A percentile compares a stretch with the other conserved stretches of the same genome.
Conservation (phyloP, 2,329 filamentous ascomycete species). For the Alternaria panax region DNA sequence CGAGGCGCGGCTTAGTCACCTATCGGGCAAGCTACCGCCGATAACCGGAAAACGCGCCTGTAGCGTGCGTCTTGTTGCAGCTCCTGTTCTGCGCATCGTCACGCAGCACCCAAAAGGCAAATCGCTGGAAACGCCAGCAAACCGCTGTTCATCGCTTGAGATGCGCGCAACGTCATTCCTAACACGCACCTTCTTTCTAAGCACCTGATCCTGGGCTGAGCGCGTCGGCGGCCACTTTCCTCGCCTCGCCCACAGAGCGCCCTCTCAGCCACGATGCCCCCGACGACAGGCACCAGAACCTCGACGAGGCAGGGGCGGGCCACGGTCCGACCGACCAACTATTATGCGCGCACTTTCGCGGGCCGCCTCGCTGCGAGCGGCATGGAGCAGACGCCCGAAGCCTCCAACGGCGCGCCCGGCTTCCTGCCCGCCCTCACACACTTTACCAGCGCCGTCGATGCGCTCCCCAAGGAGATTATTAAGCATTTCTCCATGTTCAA, state of each 20-base stretch:
- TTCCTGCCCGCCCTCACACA: conserved; percentile 73
- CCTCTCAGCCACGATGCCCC: conserved; percentile 43
- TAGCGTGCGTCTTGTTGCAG: conserved; percentile 11
- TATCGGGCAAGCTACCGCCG: conserved; percentile 14
- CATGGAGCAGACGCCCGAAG: conserved; percentile 49
- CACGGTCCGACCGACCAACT: conserved; percentile 58
- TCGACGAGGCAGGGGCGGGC: conserved; percentile 57
- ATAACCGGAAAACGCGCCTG: conserved; percentile 20
- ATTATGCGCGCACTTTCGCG: conserved; percentile 59
- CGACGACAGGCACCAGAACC: conserved; percentile 43
- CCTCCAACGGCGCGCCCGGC: conserved; percentile 51
- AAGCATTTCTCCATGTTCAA: conserved; percentile 95
- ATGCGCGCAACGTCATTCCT: conserved; percentile 38
- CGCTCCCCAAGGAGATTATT: conserved; percentile 92
- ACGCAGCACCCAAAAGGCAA: conserved; percentile 21
- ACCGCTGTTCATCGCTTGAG: conserved; percentile 30
- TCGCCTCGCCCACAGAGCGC: conserved; percentile 27
- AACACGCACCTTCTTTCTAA: conserved; percentile 25
- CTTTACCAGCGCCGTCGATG: conserved; percentile 91
- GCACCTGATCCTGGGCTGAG: conserved; percentile 23
- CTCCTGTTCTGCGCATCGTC: conserved; percentile 22
- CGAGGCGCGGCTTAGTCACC: conserved; percentile 9
- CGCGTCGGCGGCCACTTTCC: conserved; percentile 26
- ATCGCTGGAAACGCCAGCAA: conserved; percentile 31
- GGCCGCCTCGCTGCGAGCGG: conserved; percentile 46